Percentiles rank a stretch among this genome's conserved stretches.
phyloP scores from a whole-genome alignment of 176 grass and related monocot genomes.

The Raddia distichophylla region DNA sequence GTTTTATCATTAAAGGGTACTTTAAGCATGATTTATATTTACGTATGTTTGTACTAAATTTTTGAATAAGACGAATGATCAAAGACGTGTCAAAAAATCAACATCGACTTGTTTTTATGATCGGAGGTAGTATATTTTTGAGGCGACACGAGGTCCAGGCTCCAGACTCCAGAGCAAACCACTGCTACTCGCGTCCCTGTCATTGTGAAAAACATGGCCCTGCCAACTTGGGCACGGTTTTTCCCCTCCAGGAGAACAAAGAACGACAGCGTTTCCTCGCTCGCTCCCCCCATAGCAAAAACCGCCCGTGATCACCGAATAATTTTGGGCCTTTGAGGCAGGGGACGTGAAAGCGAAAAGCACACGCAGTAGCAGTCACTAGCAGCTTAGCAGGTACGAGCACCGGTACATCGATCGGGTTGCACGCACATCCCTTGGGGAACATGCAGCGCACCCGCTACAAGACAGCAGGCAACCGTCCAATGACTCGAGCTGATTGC shows the following conservation, averaged over 20 bases:
- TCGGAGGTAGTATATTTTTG: no score
- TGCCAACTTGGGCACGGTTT: neutral
- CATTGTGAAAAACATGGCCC: no score
- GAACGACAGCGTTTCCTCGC: neutral
- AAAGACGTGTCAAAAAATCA: no score
- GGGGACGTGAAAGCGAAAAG: neutral
- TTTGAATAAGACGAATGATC: no score
- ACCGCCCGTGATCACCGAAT: neutral
- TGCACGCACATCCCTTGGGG: conserved; percentile 1
- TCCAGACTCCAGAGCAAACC: no score
- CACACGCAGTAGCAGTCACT: neutral
- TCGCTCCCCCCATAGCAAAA: neutral
- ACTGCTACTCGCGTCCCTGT: no score
- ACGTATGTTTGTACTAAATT: no score
- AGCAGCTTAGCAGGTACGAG: neutral
- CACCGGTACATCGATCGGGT: neutral
- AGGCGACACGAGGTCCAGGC: neutral
- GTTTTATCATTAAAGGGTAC: no score
- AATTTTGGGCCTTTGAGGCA: neutral
- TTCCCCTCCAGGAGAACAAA: neutral
- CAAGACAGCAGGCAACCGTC: neutral
- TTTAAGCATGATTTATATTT: no score
- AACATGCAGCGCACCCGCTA: conserved; percentile 25
- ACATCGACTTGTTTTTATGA: no score
- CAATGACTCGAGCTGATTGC: conserved; percentile 2